A percentile compares a stretch with the other conserved stretches of the same genome.
Conservation (phyloP, 352 stramenopile genomes). For the Phytophthora meadii region DNA sequence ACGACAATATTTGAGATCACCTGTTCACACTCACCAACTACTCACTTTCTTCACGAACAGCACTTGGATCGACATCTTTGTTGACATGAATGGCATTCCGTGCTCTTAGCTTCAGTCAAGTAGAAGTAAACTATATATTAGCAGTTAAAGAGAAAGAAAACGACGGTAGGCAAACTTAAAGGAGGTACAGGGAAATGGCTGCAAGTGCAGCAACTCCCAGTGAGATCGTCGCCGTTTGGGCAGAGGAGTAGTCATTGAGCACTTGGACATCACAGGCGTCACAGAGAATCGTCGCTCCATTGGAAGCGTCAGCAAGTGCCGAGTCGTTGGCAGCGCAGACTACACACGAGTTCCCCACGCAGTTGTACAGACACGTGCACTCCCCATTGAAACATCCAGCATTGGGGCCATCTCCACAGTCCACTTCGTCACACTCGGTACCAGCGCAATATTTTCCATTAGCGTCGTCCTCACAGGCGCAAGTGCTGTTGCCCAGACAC, state of each 20-base stretch:
- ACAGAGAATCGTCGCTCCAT: conserved; percentile 52
- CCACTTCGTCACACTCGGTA: conserved; percentile 53
- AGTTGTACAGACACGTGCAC: conserved; percentile 68
- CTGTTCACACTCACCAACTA: too few species aligned
- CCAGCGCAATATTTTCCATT: conserved; percentile 65
- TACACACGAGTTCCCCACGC: conserved; percentile 49
- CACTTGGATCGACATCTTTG: too few species aligned
- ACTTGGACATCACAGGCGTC: conserved; percentile 35
- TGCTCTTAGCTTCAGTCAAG: too few species aligned
- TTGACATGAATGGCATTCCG: too few species aligned
- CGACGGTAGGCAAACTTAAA: too few species aligned
- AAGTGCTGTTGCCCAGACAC: conserved; percentile 70
- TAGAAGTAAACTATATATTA: conserved; percentile 3
- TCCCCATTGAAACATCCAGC: conserved; percentile 61
- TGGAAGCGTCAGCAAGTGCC: conserved; percentile 31
- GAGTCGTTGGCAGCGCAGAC: conserved; percentile 52
- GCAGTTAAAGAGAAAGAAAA: neutral
- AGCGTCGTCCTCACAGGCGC: conserved; percentile 52
- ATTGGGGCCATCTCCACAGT: conserved; percentile 54
- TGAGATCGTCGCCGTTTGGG: neutral
- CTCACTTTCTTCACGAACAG: too few species aligned
- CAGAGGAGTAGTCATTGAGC: conserved; percentile 24
- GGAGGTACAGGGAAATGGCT: conserved; percentile 10
- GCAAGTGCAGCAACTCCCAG: conserved; percentile 9
- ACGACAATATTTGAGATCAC: too few species aligned